Percentiles rank a stretch among this genome's conserved stretches.
Evolutionary conservation across 495 filamentous ascomycete species (phyloP).

Genomic region (Filosporella fistucella): DNA sequence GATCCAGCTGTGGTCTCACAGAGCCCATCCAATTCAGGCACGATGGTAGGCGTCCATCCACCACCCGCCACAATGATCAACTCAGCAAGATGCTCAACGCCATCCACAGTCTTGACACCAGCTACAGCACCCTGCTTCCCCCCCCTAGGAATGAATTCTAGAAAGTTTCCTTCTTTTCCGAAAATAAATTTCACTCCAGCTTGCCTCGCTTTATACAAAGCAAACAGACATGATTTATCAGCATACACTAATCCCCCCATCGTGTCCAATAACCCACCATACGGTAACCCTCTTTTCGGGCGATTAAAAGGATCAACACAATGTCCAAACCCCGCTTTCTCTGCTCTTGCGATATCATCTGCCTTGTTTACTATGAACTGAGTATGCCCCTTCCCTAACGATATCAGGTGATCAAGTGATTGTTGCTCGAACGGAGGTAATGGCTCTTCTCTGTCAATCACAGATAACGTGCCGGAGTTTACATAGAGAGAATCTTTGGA

Average conservation of each 20-base stretch:
- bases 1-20: constrained; percentile 41
- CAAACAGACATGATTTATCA: constrained; percentile 38
- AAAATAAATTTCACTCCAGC: constrained; percentile 34
- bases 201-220: constrained; percentile 30
- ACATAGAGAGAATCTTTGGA: background rate
- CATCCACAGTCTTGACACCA: constrained; percentile 32
- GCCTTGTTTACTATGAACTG: constrained; percentile 29
- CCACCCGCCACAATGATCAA: constrained; percentile 29
- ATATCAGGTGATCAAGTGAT: constrained; percentile 30
- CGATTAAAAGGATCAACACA: constrained; percentile 29
- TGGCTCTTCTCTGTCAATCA: constrained; percentile 23
- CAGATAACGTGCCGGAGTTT: constrained; percentile 23
- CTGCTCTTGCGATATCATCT: constrained; percentile 26
- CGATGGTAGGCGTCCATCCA: constrained; percentile 29
- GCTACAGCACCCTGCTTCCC: constrained; percentile 7
- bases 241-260: constrained; percentile 36
- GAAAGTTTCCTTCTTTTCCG: constrained; percentile 21
- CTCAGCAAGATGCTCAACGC: constrained; percentile 23
- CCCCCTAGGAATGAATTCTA: constrained; percentile 20
- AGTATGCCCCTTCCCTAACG: constrained; percentile 26
- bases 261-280: constrained; percentile 32
- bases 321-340: constrained; percentile 25
- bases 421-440: constrained; percentile 29
- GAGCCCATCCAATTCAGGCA: constrained; percentile 29
- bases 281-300: constrained; percentile 2